A percentile compares a stretch with the other conserved stretches of the same genome.
phyloP scores from a whole-genome alignment of 192 early-diverging fungal genomes.

The Coemansia sp. region DNA sequence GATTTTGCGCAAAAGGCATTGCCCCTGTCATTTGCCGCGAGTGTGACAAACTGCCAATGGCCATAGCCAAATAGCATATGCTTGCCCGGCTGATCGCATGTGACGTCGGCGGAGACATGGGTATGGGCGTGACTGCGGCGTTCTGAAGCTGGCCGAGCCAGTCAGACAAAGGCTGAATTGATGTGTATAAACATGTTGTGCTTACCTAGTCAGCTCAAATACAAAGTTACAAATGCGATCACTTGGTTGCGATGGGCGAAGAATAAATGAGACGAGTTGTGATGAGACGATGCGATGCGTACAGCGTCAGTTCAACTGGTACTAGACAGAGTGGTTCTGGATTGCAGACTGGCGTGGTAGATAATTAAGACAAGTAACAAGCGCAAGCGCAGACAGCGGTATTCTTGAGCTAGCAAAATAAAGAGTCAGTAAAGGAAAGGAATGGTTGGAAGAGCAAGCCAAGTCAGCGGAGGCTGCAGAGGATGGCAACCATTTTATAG shows the following conservation, averaged over 20 bases:
- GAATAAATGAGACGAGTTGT: neutral
- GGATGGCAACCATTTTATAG: slow-evolving; percentile 8
- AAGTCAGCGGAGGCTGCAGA: neutral
- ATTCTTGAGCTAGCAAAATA: neutral
- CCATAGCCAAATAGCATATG: neutral
- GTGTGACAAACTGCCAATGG: neutral
- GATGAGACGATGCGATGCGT: neutral
- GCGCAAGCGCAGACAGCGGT: neutral
- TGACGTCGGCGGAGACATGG: neutral
- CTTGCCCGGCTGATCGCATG: neutral
- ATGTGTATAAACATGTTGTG: neutral
- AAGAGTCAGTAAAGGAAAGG: neutral
- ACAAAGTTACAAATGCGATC: slow-evolving; percentile 1
- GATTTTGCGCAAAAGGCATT: neutral
- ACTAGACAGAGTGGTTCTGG: neutral
- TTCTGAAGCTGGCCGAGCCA: too few species aligned
- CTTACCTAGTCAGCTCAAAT: slow-evolving; percentile 1
- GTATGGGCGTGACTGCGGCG: neutral
- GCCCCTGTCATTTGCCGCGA: neutral
- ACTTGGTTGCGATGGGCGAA: neutral
- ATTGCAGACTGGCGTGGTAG: neutral
- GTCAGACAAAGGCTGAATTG: neutral
- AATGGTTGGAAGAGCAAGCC: neutral
- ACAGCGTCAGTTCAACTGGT: slow-evolving; percentile 1
- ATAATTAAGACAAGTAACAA: neutral